phyloP scores from a whole-genome alignment of 2,329 filamentous ascomycete species.

The Fusarium sp. region DNA sequence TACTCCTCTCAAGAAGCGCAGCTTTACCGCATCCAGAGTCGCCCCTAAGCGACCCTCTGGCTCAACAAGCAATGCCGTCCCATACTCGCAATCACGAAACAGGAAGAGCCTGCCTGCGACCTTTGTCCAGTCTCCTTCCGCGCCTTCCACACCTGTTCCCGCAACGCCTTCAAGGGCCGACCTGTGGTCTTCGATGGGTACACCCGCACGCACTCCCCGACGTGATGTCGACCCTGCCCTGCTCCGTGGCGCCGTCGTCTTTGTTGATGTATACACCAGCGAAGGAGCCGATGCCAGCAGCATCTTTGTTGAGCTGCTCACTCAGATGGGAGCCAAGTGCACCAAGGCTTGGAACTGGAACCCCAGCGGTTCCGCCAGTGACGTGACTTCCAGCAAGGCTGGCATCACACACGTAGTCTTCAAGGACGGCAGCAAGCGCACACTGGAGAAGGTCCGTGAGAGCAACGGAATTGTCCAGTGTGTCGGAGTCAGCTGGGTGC shows the following conservation, averaged over 20 bases:
- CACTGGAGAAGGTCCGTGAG: constrained; percentile 82
- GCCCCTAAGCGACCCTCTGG: constrained; percentile 57
- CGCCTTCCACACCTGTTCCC: constrained; percentile 49
- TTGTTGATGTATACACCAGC: constrained; percentile 85
- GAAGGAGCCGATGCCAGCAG: constrained; percentile 84
- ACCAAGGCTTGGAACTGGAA: constrained; percentile 83
- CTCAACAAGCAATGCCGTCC: constrained; percentile 63
- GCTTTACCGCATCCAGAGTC: constrained; percentile 63
- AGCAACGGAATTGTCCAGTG: constrained; percentile 82
- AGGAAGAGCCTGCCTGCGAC: constrained; percentile 43
- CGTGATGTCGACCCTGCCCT: constrained; percentile 64
- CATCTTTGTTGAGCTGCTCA: constrained; percentile 84
- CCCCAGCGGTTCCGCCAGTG: constrained; percentile 55
- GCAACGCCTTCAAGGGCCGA: constrained; percentile 61
- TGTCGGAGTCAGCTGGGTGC: constrained; percentile 88
- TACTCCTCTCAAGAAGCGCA: constrained; percentile 60
- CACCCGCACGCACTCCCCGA: constrained; percentile 68
- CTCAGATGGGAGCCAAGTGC: constrained; percentile 84
- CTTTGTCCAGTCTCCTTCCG: constrained; percentile 36
- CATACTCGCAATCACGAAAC: constrained; percentile 65
- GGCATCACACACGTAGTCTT: constrained; percentile 91
- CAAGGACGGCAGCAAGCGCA: constrained; percentile 86
- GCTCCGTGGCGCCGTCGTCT: constrained; percentile 79
- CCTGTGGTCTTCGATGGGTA: constrained; percentile 66
- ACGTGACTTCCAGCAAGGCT: constrained; percentile 63